Percentiles rank a stretch among this genome's conserved stretches.
phyloP scores from a whole-genome alignment of 1,284 basidiomycete species.

The Papiliotrema nemorosa region DNA sequence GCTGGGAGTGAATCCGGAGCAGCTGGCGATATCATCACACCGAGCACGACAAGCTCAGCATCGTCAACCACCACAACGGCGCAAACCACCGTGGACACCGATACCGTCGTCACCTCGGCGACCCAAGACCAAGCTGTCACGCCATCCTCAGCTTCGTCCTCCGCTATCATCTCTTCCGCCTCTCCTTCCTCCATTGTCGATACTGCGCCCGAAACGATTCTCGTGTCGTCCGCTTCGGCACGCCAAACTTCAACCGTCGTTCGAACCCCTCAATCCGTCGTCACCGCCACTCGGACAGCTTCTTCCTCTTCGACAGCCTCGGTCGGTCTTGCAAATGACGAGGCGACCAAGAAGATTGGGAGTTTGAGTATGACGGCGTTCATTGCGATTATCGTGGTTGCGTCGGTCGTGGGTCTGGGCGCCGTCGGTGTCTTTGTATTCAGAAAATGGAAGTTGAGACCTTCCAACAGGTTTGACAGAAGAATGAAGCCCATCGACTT shows the following conservation, averaged over 20 bases:
- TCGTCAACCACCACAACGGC: neutral
- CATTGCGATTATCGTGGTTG: constrained; percentile 68
- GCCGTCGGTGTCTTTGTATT: constrained; percentile 74
- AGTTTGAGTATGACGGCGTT: constrained; percentile 57
- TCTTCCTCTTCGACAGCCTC: constrained; percentile 1
- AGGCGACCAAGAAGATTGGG: neutral
- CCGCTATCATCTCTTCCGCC: neutral
- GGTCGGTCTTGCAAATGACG: neutral
- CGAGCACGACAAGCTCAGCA: neutral
- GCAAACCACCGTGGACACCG: neutral
- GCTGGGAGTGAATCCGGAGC: neutral
- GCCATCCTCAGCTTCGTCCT: neutral
- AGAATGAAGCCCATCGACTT: constrained; percentile 58
- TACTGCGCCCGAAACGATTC: neutral
- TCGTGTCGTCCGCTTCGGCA: neutral
- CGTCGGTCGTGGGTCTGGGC: constrained; percentile 62
- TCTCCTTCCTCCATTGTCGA: neutral
- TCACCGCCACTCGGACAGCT: constrained; percentile 4
- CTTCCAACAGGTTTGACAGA: constrained; percentile 71
- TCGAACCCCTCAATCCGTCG: neutral
- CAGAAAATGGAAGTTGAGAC: constrained; percentile 84
- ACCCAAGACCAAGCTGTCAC: neutral
- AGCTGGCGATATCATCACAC: constrained; percentile 1
- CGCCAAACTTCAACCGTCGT: neutral
- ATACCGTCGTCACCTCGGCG: neutral